These are phyloP conservation scores for Pistacia integerrima DNA, from an alignment of 345 rosid genomes.

Conservation along the genomic window DNA sequence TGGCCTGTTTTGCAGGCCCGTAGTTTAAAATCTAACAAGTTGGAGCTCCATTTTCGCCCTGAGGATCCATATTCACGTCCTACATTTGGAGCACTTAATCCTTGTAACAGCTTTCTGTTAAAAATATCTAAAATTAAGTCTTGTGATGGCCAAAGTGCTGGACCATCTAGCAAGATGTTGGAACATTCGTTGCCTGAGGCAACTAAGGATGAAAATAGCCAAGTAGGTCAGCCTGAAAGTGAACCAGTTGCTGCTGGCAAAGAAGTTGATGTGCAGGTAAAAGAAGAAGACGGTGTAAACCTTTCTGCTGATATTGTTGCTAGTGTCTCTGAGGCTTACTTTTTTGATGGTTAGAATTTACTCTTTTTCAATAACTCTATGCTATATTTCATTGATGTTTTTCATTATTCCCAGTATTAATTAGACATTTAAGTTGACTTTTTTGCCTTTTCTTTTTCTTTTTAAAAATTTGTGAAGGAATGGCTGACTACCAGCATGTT, in stretches of 20 bases:
- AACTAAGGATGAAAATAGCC: constrained; percentile 6
- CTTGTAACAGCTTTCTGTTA: constrained; percentile 53
- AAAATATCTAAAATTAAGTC: constrained; percentile 53
- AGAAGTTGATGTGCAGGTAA: constrained; percentile 30
- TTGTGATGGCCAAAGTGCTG: constrained; percentile 23
- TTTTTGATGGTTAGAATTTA: constrained; percentile 62
- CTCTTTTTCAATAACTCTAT: background rate
- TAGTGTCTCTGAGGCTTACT: constrained; percentile 66
- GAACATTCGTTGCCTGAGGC: constrained; percentile 20
- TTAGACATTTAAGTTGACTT: background rate
- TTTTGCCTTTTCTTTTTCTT: background rate
- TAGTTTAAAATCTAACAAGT: constrained; percentile 51
- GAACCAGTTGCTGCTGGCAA: constrained; percentile 18
- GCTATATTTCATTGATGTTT: constrained; percentile 1
- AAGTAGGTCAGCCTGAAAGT: constrained; percentile 18
- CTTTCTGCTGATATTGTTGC: constrained; percentile 75
- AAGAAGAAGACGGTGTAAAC: constrained; percentile 29
- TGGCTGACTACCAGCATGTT: constrained; percentile 97
- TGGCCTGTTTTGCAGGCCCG: constrained; percentile 50
- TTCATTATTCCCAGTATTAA: background rate
- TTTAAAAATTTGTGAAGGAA: constrained; percentile 50
- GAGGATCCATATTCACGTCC: constrained; percentile 91
- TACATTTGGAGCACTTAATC: constrained; percentile 63
- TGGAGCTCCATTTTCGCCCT: constrained; percentile 86
- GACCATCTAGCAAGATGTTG: constrained; percentile 13